Percentiles rank a stretch among this genome's conserved stretches.
Evolutionary conservation across 805 yeast species (phyloP).

Genomic region (Nematodospora valgi): DNA sequence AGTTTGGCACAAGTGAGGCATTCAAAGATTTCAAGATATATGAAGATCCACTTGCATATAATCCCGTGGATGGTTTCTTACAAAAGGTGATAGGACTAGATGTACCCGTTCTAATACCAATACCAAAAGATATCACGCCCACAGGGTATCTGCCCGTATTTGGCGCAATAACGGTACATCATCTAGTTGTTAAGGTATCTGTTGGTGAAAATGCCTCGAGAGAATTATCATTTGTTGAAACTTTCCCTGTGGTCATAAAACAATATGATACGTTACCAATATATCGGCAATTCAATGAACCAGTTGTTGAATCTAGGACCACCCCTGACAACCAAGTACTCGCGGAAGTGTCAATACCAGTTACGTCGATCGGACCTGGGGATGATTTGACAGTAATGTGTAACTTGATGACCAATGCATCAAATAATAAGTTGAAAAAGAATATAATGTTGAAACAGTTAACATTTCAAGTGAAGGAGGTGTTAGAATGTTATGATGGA

Average conservation of each 20-base stretch:
- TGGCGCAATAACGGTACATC: constrained; percentile 47
- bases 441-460: constrained; percentile 42
- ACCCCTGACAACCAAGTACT: constrained; percentile 49
- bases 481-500: constrained; percentile 51
- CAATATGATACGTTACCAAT: constrained; percentile 56
- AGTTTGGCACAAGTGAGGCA: constrained; percentile 34
- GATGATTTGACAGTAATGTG: constrained; percentile 43
- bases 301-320: constrained; percentile 39
- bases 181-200: constrained; percentile 37
- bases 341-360: constrained; percentile 45
- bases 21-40: constrained; percentile 31
- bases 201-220: constrained; percentile 27
- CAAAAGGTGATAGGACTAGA: constrained; percentile 52
- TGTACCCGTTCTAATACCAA: constrained; percentile 54
- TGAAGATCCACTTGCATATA: constrained; percentile 32
- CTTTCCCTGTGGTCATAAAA: constrained; percentile 53
- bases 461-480: constrained; percentile 49
- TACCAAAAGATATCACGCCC: constrained; percentile 51
- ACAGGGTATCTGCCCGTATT: constrained; percentile 48
- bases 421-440: constrained; percentile 25
- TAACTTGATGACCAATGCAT: constrained; percentile 39
- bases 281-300: constrained; percentile 52
- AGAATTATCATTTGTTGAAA: constrained; percentile 28
- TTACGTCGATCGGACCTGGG: constrained; percentile 56
- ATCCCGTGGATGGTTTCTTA: constrained; percentile 32